phyloP scores from a whole-genome alignment of 2,329 filamentous ascomycete species.

The Teratosphaeria gauchensis region DNA sequence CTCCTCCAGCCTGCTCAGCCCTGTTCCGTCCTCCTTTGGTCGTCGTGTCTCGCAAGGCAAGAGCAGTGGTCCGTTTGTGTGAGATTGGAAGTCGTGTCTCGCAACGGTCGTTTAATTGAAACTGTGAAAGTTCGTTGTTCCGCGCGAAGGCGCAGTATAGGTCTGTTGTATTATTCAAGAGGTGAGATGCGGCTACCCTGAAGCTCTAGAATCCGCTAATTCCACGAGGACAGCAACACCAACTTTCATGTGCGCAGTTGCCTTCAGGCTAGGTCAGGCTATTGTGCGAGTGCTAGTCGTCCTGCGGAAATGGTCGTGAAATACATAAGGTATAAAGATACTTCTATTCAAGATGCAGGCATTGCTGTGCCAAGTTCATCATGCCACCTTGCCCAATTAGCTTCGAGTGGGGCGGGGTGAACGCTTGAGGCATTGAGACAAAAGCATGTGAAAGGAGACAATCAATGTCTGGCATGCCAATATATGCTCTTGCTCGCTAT shows the following conservation, averaged over 20 bases:
- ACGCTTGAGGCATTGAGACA: not conserved
- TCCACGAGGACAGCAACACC: not conserved
- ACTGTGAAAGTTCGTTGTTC: not conserved
- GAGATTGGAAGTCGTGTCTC: not conserved
- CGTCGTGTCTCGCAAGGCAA: not conserved
- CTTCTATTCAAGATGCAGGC: not conserved
- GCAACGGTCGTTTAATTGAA: not conserved
- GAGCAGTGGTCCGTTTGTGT: not conserved
- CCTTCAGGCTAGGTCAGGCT: no score
- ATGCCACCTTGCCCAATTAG: not conserved
- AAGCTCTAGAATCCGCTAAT: not conserved
- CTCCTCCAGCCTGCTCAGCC: not conserved
- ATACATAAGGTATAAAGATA: no score
- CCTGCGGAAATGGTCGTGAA: no score
- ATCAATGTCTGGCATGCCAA: not conserved
- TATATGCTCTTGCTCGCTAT: no score
- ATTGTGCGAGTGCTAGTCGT: no score
- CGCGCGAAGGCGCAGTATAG: not conserved
- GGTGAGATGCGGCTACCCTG: not conserved
- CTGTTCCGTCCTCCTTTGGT: not conserved
- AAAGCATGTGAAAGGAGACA: not conserved
- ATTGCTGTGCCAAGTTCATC: not conserved
- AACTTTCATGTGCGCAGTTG: no score
- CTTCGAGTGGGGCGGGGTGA: not conserved
- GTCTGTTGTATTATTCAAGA: no score